phyloP scores from a whole-genome alignment of 116 monocot species.

The Thalassia testudinum region DNA sequence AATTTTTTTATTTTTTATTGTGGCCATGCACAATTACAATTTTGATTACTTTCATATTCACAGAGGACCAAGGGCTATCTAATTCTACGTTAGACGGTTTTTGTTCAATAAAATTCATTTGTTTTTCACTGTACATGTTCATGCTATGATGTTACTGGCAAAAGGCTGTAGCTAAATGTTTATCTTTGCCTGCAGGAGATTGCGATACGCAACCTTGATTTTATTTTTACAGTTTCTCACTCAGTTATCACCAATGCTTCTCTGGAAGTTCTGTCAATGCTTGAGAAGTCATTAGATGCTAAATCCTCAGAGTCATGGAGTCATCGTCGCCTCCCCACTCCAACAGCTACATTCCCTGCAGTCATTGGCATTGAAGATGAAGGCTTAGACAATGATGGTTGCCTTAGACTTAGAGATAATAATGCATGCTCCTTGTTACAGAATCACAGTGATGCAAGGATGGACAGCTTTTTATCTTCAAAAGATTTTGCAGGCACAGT shows the following conservation, averaged over 20 bases:
- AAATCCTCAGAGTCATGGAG: conserved; percentile 85
- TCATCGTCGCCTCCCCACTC: conserved; percentile 72
- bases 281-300: conserved; percentile 71
- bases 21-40: too few species aligned
- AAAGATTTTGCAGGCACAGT: conserved; percentile 27
- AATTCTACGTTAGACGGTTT: too few species aligned
- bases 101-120: too few species aligned
- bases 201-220: conserved; percentile 73
- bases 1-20: too few species aligned
- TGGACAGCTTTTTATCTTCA: conserved; percentile 41
- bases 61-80: too few species aligned
- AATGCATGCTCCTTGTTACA: conserved; percentile 12
- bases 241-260: conserved; percentile 56
- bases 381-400: conserved; percentile 19
- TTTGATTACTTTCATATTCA: too few species aligned
- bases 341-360: conserved; percentile 76
- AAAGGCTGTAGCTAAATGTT: neutral
- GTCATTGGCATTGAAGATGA: conserved; percentile 67
- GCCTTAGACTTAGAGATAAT: conserved; percentile 21
- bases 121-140: too few species aligned
- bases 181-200: conserved; percentile 44
- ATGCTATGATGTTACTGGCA: too few species aligned
- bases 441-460: conserved; percentile 13
- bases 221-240: conserved; percentile 60
- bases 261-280: conserved; percentile 58